Percentiles rank a stretch among this genome's conserved stretches.
phyloP scores from a whole-genome alignment of 2,329 filamentous ascomycete species.

The Cercospora beticola region DNA sequence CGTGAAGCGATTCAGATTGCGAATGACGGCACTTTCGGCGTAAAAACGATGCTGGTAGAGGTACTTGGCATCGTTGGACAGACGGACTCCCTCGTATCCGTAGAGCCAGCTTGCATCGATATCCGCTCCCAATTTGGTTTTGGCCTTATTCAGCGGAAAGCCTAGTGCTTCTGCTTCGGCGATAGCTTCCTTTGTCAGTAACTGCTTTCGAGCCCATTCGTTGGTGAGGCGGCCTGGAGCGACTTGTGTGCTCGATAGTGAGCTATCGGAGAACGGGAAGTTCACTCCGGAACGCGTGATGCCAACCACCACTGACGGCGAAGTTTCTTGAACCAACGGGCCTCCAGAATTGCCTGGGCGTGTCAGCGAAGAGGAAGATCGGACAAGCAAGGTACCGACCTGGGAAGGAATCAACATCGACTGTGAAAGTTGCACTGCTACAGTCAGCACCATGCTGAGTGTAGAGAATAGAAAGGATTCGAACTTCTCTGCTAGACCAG shows the following conservation, averaged over 20 bases:
- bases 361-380: background rate
- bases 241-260: background rate
- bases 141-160: background rate
- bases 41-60: background rate
- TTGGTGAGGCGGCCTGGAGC: background rate
- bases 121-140: background rate
- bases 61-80: background rate
- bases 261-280: background rate
- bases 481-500: background rate
- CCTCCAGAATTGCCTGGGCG: background rate
- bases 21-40: background rate
- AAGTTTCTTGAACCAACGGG: too few relatives aligned
- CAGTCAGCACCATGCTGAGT: background rate
- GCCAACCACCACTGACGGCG: too few relatives aligned
- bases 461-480: background rate
- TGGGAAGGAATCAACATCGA: background rate
- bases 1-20: background rate
- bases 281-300: background rate
- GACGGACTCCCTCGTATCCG: background rate
- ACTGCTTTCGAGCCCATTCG: background rate
- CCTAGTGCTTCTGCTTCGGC: background rate
- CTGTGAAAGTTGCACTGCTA: background rate
- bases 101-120: background rate
- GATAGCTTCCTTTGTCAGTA: background rate
- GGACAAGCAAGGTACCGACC: background rate